Conservation (phyloP, 2,329 filamentous ascomycete species). For the Pyrenochaeta sp. region DNA sequence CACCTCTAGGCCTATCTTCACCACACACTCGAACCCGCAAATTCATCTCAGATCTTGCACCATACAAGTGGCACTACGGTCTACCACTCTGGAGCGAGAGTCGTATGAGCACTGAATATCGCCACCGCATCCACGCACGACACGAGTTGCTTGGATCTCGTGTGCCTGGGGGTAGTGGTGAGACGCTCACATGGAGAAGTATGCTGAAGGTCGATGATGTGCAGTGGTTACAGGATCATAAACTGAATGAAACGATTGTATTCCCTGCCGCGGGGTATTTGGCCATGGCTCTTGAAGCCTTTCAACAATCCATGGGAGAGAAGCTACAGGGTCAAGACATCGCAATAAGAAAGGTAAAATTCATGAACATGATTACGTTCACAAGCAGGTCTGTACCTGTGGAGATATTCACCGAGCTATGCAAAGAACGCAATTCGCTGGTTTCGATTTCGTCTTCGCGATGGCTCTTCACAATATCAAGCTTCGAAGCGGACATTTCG, state of each 20-base stretch:
- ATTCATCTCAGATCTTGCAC: conserved; percentile 20
- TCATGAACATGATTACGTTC: too few species aligned
- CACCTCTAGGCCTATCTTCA: neutral
- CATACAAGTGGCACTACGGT: conserved; percentile 28
- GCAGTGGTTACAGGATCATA: conserved; percentile 58
- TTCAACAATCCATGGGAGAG: neutral
- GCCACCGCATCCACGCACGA: conserved; percentile 4
- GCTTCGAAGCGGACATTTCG: too few species aligned
- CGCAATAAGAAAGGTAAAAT: too few species aligned
- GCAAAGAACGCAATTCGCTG: too few species aligned
- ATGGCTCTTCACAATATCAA: too few species aligned
- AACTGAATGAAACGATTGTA: neutral
- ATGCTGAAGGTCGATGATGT: conserved; percentile 49
- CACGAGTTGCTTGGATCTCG: conserved; percentile 28
- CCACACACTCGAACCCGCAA: neutral
- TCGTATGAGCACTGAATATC: conserved; percentile 17
- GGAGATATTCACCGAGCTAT: too few species aligned
- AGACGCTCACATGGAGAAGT: conserved; percentile 54
- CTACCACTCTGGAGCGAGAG: conserved; percentile 21
- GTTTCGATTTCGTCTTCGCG: too few species aligned
- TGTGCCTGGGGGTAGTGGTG: neutral
- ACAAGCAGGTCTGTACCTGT: too few species aligned
- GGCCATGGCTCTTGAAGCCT: neutral
- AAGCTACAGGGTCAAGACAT: too few species aligned
- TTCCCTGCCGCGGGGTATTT: neutral